phyloP scores from a whole-genome alignment of 345 rosid genomes.

The Iberis pinnata region DNA sequence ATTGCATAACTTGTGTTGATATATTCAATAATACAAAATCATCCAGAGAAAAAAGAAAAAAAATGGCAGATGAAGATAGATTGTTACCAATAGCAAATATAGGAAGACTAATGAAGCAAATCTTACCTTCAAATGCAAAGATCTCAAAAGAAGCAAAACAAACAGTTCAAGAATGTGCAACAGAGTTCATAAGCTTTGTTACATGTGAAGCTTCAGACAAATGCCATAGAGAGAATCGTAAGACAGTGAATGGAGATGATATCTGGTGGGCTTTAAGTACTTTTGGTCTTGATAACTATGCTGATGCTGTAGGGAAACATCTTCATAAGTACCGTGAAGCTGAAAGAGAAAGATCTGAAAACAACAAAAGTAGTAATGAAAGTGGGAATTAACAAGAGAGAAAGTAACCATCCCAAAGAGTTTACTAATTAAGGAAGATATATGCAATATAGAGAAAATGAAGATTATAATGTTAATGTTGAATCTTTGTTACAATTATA shows the following conservation, averaged over 20 bases:
- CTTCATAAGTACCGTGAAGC: conserved; percentile 55
- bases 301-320: conserved; percentile 55
- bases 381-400: conserved; percentile 33
- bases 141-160: conserved; percentile 81
- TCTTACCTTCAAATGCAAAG: conserved; percentile 67
- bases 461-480: not conserved
- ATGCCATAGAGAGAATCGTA: conserved; percentile 80
- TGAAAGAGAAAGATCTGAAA: conserved; percentile 47
- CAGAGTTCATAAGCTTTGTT: conserved; percentile 78
- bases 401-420: conserved; percentile 29
- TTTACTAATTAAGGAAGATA: no score
- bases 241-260: conserved; percentile 78
- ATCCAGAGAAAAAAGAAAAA: not conserved
- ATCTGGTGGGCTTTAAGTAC: conserved; percentile 74
- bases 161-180: conserved; percentile 73
- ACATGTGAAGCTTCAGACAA: conserved; percentile 79
- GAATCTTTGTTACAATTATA: conserved; percentile 14
- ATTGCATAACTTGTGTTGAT: conserved; percentile 17
- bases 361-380: conserved; percentile 26
- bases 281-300: conserved; percentile 66
- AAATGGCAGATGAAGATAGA: conserved; percentile 55
- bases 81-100: conserved; percentile 76
- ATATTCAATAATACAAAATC: no score
- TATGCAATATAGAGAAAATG: no score
- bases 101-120: conserved; percentile 68